Percentiles rank a stretch among this genome's conserved stretches.
Conservation (phyloP, 768 basidiomycete species). For the Russula lepida region DNA sequence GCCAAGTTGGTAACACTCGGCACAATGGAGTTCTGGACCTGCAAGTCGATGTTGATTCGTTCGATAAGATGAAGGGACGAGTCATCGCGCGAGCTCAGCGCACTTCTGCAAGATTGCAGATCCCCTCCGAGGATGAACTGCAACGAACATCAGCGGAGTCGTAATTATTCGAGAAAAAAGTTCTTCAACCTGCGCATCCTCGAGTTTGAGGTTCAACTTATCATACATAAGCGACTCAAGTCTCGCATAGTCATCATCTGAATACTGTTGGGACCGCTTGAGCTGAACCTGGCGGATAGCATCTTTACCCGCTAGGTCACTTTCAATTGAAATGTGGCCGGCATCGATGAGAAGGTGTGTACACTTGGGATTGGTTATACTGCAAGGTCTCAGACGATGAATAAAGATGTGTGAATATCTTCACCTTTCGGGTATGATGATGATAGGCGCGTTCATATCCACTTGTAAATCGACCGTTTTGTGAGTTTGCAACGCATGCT, state of each 20-base stretch:
- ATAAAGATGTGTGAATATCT: conserved; percentile 12
- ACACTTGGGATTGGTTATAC: conserved; percentile 67
- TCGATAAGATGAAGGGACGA: conserved; percentile 82
- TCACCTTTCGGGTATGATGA: conserved; percentile 93
- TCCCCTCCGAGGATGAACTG: conserved; percentile 88
- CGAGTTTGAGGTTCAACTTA: conserved; percentile 68
- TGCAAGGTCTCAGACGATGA: conserved; percentile 26
- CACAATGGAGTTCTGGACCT: conserved; percentile 89
- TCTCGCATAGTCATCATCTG: conserved; percentile 75
- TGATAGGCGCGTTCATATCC: conserved; percentile 94
- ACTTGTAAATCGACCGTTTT: conserved; percentile 95
- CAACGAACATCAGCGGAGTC: background rate
- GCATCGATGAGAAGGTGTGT: conserved; percentile 91
- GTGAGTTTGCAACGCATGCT: conserved; percentile 87
- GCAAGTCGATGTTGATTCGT: conserved; percentile 81
- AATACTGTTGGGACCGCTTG: conserved; percentile 79
- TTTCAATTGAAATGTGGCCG: conserved; percentile 91
- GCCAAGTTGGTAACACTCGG: conserved; percentile 74
- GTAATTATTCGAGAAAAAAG: background rate
- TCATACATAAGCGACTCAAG: conserved; percentile 96
- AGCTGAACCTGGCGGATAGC: conserved; percentile 67
- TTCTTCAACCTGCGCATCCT: conserved; percentile 75
- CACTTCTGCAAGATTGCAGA: conserved; percentile 72
- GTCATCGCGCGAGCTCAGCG: conserved; percentile 49
- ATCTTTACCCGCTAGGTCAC: conserved; percentile 79